Evolutionary conservation across 1,284 basidiomycete species (phyloP).

Genomic region (Heterobasidion annosum): DNA sequence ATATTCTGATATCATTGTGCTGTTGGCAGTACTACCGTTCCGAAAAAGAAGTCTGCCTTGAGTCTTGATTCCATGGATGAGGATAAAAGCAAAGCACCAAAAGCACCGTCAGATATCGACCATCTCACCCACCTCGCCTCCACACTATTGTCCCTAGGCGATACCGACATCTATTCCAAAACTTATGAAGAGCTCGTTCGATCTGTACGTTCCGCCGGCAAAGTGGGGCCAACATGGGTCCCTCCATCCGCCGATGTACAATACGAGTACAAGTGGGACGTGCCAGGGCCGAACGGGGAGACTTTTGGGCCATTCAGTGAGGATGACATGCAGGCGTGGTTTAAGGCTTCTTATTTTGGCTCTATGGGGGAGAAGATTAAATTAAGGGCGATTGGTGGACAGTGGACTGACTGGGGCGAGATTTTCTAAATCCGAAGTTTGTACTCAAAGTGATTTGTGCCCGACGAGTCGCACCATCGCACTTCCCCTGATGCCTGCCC

Average conservation of each 20-base stretch:
- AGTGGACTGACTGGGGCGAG: slow-evolving; percentile 70
- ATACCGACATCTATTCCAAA: slow-evolving; percentile 75
- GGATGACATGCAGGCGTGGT: slow-evolving; percentile 70
- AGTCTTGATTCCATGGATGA: slow-evolving; percentile 32
- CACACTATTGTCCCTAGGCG: slow-evolving; percentile 73
- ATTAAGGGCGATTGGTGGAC: slow-evolving; percentile 48
- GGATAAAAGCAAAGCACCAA: slow-evolving; percentile 29
- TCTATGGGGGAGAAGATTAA: slow-evolving; percentile 62
- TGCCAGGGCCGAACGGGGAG: slow-evolving; percentile 39
- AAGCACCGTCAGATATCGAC: slow-evolving; percentile 52
- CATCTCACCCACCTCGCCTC: slow-evolving; percentile 76
- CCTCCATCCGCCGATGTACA: slow-evolving; percentile 68
- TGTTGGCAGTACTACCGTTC: slow-evolving; percentile 19
- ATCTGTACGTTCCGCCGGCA: slow-evolving; percentile 59
- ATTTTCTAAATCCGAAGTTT: slow-evolving; percentile 16
- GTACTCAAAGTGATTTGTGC: neutral
- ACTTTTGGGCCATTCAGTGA: slow-evolving; percentile 71
- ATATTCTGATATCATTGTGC: neutral
- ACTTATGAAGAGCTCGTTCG: slow-evolving; percentile 79
- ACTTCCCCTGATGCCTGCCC: neutral
- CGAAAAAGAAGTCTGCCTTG: slow-evolving; percentile 22
- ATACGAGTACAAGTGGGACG: slow-evolving; percentile 76
- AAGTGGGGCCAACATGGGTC: slow-evolving; percentile 59
- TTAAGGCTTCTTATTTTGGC: slow-evolving; percentile 71
- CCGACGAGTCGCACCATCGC: too few relatives aligned